Conservation (phyloP, 108 stramenopile genomes). For the Aurantiochytrium sp. region DNA sequence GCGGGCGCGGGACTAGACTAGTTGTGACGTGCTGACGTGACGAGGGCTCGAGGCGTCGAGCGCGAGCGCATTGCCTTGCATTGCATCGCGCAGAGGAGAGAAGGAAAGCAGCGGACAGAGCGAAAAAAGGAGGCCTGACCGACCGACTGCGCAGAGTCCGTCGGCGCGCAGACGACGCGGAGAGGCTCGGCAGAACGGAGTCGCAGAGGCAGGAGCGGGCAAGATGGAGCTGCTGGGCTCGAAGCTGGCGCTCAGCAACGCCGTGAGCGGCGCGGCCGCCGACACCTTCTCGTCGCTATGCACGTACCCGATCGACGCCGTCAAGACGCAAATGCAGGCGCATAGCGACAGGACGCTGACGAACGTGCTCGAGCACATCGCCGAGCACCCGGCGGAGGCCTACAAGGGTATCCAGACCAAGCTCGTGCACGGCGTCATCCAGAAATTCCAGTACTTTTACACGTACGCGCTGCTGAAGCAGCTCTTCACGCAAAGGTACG, state of each 20-base stretch:
- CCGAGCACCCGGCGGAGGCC: neutral
- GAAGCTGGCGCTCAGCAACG: constrained; percentile 19
- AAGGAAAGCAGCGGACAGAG: no score
- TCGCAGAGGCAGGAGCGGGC: neutral
- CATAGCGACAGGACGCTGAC: no score
- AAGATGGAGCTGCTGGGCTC: neutral
- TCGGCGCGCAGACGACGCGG: no score
- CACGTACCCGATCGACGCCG: neutral
- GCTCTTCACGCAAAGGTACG: neutral
- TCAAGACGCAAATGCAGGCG: constrained; percentile 21
- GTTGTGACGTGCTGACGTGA: no score
- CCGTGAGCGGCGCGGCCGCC: constrained; percentile 22
- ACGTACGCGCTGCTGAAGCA: neutral
- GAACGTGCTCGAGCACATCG: neutral
- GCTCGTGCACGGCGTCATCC: neutral
- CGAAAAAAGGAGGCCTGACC: no score
- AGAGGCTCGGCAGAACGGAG: no score
- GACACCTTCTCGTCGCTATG: neutral
- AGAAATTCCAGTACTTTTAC: constrained; percentile 28
- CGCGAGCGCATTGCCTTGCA: no score
- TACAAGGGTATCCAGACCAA: neutral
- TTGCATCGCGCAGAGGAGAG: no score
- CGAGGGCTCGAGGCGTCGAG: no score
- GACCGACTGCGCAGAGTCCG: no score
- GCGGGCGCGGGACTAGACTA: no score